Base-by-base conservation (phyloP, 345 rosid species). In the Citrus inodora region DNA sequence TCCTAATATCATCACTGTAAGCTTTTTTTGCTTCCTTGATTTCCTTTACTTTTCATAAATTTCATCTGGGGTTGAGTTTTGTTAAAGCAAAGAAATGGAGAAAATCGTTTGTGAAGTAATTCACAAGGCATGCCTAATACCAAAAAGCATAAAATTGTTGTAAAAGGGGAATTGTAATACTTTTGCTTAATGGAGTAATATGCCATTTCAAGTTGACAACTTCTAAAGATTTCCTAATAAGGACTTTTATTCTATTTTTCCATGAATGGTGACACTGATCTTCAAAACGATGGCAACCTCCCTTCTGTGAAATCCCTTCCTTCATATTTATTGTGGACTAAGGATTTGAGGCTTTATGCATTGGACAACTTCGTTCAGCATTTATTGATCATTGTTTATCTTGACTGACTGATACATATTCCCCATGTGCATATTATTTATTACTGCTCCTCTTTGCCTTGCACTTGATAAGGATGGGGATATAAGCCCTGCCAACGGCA, bases 1-100 rank as follows among this genome's bases (percentile, higher is more conserved):
- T 83, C 87, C 89, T 38, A 90, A 90, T 83, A 89, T 92, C 83
- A 85, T 92, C 82, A 86, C 90, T 53, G 97, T 92, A 83, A 90
- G 90, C 53, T 67, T 67, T 64, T 11, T 16, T 17, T 32, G 7
- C 10, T 53, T 62, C 42, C 32, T 80, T 70, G 33, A 58, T 21
- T 64, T 56, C 51, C 7, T 16, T 25, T 64, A 14, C 51, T 22
- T 48, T 76, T 42, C 16, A 51, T 66, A 60, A 3, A 35, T 37
- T 77, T 59, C 28, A 55, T 11, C 35, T 37, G n/a, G 17, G 21
- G 16, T 32, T 16, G 3, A 48, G 32, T 60, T 65, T 73, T 63
- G 79, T 61, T 38, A 62, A 67, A 22, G 51, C 69, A 46, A 78
- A 75, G 63, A 53, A 70, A 46, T 38, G 70, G 24, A 40, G 62